Evolutionary conservation across 2,329 filamentous ascomycete species (phyloP).

Genomic region (Pseudocercospora cruenta): DNA sequence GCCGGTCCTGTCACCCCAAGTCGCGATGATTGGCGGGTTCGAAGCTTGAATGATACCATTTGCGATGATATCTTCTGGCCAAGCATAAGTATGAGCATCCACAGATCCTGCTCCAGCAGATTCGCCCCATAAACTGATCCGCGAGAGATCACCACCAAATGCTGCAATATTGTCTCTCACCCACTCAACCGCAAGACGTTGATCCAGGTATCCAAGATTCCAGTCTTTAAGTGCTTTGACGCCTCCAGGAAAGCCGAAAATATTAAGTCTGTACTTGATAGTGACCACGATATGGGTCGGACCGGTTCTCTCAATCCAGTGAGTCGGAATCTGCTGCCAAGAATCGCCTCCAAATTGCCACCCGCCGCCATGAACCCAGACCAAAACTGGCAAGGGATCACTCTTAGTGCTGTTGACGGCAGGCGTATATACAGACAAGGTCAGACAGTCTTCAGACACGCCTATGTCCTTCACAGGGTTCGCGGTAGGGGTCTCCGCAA

Average conservation of each 20-base stretch:
- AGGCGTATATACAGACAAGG: neutral
- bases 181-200: constrained; percentile 59
- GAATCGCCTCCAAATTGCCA: neutral
- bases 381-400: neutral
- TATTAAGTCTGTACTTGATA: neutral
- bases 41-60: constrained; percentile 44
- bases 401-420: neutral
- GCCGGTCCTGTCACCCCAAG: neutral
- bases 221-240: constrained; percentile 4
- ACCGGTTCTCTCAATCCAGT: neutral
- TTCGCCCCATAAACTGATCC: constrained; percentile 36
- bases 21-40: constrained; percentile 40
- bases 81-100: constrained; percentile 41
- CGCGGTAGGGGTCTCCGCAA: neutral
- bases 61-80: constrained; percentile 43
- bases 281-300: neutral
- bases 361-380: neutral
- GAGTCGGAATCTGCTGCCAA: neutral
- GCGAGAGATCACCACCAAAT: constrained; percentile 52
- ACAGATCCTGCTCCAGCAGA: constrained; percentile 34
- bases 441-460: constrained; percentile 5
- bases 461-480: neutral
- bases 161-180: constrained; percentile 52
- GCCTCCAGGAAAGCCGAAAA: neutral
- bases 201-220: constrained; percentile 59